These are phyloP conservation scores for Forsythia viridissima DNA, from an alignment of 257 asterid species.

Conservation along the genomic window DNA sequence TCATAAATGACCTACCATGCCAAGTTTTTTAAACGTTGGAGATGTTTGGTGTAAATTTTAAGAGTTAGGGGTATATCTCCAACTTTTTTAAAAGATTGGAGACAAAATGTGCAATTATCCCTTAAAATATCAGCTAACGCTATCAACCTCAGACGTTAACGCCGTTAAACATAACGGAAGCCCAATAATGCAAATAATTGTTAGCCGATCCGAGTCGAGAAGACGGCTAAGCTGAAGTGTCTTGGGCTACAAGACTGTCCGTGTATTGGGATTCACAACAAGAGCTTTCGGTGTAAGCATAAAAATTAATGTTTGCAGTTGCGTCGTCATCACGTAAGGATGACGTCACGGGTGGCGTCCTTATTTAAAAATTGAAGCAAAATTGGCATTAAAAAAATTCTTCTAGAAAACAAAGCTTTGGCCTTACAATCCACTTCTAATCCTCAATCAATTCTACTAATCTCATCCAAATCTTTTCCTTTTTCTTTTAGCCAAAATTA, in stretches of 20 bases:
- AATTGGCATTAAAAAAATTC: too few relatives aligned
- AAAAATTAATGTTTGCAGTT: conserved; percentile 6
- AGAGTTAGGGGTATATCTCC: too few relatives aligned
- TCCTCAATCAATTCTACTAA: neutral
- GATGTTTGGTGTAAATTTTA: too few relatives aligned
- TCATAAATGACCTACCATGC: too few relatives aligned
- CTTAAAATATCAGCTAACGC: too few relatives aligned
- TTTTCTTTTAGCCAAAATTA: neutral
- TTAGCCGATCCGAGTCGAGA: conserved; percentile 14
- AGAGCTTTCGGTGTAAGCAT: conserved; percentile 43
- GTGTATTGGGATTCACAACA: conserved; percentile 42
- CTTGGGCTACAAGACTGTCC: conserved; percentile 48
- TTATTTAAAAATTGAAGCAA: too few relatives aligned
- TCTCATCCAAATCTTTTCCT: too few relatives aligned
- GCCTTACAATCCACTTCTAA: too few relatives aligned
- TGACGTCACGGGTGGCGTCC: conserved; percentile 35
- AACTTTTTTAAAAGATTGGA: too few relatives aligned
- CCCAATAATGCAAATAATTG: neutral
- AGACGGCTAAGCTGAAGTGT: conserved; percentile 12
- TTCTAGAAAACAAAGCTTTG: too few relatives aligned
- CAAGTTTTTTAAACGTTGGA: too few relatives aligned
- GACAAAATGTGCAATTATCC: too few relatives aligned
- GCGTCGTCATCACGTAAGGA: conserved; percentile 27
- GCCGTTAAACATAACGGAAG: neutral
- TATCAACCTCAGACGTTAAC: neutral